A percentile compares a stretch with the other conserved stretches of the same genome.
phyloP scores from a whole-genome alignment of 352 stramenopile genomes.

The Blastocystis sp. region DNA sequence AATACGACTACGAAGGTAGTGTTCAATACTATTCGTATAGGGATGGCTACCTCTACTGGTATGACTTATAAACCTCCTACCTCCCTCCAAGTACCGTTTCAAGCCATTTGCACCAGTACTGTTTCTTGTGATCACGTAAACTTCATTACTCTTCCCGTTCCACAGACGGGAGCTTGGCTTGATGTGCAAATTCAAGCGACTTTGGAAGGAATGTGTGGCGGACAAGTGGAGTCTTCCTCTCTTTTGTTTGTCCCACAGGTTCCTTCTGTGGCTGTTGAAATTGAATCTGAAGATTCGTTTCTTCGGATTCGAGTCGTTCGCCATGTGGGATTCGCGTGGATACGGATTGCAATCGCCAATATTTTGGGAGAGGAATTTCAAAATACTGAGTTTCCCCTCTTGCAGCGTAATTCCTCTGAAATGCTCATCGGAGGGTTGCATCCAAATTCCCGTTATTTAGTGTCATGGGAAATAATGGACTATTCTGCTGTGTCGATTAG shows the following conservation, averaged over 20 bases:
- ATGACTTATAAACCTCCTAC: no score
- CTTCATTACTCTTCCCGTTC: background rate
- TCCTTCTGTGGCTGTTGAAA: background rate
- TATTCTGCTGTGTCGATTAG: no score
- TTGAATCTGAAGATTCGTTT: background rate
- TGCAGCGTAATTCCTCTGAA: background rate
- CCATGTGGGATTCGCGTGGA: background rate
- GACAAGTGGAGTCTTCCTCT: background rate
- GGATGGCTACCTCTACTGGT: background rate
- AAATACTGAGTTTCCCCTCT: background rate
- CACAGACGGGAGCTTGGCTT: background rate
- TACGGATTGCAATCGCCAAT: background rate
- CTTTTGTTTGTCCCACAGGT: background rate
- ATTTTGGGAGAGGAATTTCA: background rate
- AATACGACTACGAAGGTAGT: background rate
- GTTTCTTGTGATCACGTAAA: background rate
- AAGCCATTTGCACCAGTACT: background rate
- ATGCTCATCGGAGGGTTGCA: background rate
- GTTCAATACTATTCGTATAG: background rate
- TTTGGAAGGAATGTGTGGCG: background rate
- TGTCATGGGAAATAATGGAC: background rate
- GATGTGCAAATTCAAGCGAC: background rate
- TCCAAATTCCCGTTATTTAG: slow-evolving; percentile 11
- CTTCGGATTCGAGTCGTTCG: background rate
- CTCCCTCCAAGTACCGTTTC: background rate